These are phyloP conservation scores for Priceomyces haplophilus DNA, from an alignment of 805 yeast genomes.

Conservation along the genomic window DNA sequence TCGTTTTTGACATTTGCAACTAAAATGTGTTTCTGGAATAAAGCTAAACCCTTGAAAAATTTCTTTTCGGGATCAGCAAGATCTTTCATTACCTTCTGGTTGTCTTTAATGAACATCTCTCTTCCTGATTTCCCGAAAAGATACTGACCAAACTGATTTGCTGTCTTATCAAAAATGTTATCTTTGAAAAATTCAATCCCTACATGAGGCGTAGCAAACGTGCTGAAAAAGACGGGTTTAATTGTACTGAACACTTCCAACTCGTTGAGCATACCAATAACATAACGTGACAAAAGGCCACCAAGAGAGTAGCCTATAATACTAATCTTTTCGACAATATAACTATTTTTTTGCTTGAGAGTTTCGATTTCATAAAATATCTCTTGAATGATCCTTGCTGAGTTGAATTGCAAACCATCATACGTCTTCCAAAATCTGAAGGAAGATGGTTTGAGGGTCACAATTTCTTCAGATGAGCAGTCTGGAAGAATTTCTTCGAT, in stretches of 20 bases:
- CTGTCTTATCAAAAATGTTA: constrained; percentile 28
- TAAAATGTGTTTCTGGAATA: constrained; percentile 55
- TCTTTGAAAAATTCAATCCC: constrained; percentile 38
- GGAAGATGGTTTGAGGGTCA: constrained; percentile 36
- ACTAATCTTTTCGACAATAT: constrained; percentile 60
- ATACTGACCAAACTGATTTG: constrained; percentile 31
- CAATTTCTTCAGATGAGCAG: constrained; percentile 25
- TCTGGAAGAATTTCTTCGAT: constrained; percentile 23
- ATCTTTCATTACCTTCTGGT: constrained; percentile 44
- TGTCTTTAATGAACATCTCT: constrained; percentile 36
- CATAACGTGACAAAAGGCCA: constrained; percentile 78
- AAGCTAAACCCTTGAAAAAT: constrained; percentile 53
- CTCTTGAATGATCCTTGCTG: constrained; percentile 34
- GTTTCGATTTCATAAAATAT: constrained; percentile 40
- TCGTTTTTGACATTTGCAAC: constrained; percentile 80
- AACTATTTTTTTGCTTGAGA: constrained; percentile 25
- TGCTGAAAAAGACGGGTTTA: constrained; percentile 36
- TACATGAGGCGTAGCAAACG: constrained; percentile 46
- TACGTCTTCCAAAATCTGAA: constrained; percentile 45
- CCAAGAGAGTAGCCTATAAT: constrained; percentile 88
- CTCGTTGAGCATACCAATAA: constrained; percentile 55
- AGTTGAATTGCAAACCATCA: constrained; percentile 38
- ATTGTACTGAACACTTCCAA: constrained; percentile 34
- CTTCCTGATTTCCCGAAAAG: constrained; percentile 38
- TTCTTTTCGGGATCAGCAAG: constrained; percentile 51